Evolutionary conservation across 1,284 basidiomycete genomes (phyloP).

Genomic region (Chalciporus piperatoides): DNA sequence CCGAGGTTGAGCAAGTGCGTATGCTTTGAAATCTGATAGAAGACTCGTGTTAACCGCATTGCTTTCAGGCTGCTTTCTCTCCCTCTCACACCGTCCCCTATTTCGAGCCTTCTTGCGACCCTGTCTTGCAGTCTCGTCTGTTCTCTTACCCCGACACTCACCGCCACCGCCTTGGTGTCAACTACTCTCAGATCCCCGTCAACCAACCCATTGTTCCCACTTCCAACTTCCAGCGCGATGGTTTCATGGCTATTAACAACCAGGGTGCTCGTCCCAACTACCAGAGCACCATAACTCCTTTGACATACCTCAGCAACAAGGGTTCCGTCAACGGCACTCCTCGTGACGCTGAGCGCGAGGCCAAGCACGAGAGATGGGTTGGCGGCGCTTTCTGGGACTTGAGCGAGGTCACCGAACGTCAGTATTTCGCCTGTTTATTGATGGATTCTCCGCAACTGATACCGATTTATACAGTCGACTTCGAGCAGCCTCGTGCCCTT

Average conservation of each 20-base stretch:
- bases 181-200: constrained; percentile 89
- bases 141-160: constrained; percentile 97
- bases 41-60: constrained; percentile 20
- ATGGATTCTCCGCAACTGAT: not conserved
- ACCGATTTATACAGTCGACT: constrained; percentile 60
- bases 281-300: constrained; percentile 67
- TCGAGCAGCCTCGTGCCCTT: constrained; percentile 83
- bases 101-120: constrained; percentile 85
- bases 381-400: constrained; percentile 74
- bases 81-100: constrained; percentile 86
- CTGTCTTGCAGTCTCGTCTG: constrained; percentile 87
- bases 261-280: constrained; percentile 87
- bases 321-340: constrained; percentile 38
- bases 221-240: constrained; percentile 87
- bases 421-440: constrained; percentile 32
- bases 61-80: constrained; percentile 67
- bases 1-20: constrained; percentile 78
- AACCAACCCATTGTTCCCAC: constrained; percentile 74
- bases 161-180: constrained; percentile 79
- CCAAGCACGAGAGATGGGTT: constrained; percentile 72
- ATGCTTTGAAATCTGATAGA: constrained; percentile 12
- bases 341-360: constrained; percentile 38
- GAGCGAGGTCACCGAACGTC: constrained; percentile 74
- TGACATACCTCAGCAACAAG: constrained; percentile 45
- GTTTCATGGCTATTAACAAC: constrained; percentile 64